Evolutionary conservation across 2,329 filamentous ascomycete species (phyloP).

Genomic region (Mariannaea elegans): DNA sequence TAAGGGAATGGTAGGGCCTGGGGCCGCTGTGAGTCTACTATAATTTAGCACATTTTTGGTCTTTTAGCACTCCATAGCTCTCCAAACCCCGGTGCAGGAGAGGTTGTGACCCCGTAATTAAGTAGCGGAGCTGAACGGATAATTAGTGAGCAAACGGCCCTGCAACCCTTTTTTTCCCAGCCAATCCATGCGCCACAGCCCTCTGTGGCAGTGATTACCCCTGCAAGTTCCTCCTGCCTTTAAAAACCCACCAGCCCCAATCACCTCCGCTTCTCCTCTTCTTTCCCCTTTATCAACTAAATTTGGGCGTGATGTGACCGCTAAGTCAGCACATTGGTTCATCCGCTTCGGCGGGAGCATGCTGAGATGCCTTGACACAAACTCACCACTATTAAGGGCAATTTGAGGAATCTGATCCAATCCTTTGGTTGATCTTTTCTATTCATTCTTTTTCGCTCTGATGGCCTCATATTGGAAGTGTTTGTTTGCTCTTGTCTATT

Average conservation of each 20-base stretch:
- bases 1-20: background rate
- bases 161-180: background rate
- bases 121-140: too few relatives aligned
- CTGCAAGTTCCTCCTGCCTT: background rate
- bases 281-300: slow-evolving; percentile 75
- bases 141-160: too few relatives aligned
- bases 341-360: slow-evolving; percentile 63
- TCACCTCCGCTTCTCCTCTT: slow-evolving; percentile 43
- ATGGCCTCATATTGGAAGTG: background rate
- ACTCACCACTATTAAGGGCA: slow-evolving; percentile 69
- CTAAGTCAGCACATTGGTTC: slow-evolving; percentile 62
- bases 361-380: slow-evolving; percentile 72
- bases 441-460: slow-evolving; percentile 38
- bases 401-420: slow-evolving; percentile 74
- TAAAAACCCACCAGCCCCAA: slow-evolving; percentile 16
- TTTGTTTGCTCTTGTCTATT: background rate
- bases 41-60: background rate
- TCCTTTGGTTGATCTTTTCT: slow-evolving; percentile 48
- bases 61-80: background rate
- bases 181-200: slow-evolving; percentile 18
- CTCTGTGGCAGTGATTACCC: slow-evolving; percentile 9
- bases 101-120: too few relatives aligned
- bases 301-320: slow-evolving; percentile 79
- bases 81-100: background rate
- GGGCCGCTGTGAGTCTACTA: background rate